These are phyloP conservation scores for Coniferiporia sulphurascens DNA, from an alignment of 1,284 basidiomycete genomes.

Conservation along the genomic window DNA sequence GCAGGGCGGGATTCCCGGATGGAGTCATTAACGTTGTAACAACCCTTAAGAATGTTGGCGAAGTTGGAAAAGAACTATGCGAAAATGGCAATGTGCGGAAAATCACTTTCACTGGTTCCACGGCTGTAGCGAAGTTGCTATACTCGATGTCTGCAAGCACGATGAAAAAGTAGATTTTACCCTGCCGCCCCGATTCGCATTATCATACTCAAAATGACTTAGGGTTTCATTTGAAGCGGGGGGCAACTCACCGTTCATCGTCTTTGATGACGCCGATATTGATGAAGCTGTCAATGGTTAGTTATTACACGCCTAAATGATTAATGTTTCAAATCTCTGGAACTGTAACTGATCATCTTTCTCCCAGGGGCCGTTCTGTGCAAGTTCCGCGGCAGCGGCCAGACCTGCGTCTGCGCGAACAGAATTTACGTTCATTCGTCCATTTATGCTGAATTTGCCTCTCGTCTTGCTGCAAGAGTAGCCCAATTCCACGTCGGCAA, in stretches of 20 bases:
- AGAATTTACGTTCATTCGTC: conserved; percentile 83
- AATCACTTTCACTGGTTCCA: conserved; percentile 93
- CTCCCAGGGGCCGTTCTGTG: conserved; percentile 66
- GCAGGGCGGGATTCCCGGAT: conserved; percentile 86
- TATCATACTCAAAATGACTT: conserved; percentile 4
- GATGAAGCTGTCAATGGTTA: conserved; percentile 86
- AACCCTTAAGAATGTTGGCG: conserved; percentile 74
- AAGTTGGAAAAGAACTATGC: conserved; percentile 82
- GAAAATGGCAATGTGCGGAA: conserved; percentile 76
- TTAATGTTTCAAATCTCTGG: neutral
- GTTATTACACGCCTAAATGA: conserved; percentile 6
- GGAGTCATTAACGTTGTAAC: conserved; percentile 96
- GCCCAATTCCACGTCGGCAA: conserved; percentile 89
- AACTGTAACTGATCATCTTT: no score
- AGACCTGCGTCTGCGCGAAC: conserved; percentile 88
- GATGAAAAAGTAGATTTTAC: conserved; percentile 73
- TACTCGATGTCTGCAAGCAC: conserved; percentile 81
- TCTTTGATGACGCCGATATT: conserved; percentile 95
- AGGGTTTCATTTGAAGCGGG: conserved; percentile 80
- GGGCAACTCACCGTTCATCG: conserved; percentile 92
- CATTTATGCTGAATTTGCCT: conserved; percentile 83
- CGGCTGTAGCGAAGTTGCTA: conserved; percentile 86
- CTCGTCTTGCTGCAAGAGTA: conserved; percentile 78
- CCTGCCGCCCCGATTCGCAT: neutral
- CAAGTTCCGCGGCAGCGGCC: conserved; percentile 93